Evolutionary conservation across 352 stramenopile species (phyloP), one percentile per base, ranked within the genome.

Genomic region (Phytophthora vignae): DNA sequence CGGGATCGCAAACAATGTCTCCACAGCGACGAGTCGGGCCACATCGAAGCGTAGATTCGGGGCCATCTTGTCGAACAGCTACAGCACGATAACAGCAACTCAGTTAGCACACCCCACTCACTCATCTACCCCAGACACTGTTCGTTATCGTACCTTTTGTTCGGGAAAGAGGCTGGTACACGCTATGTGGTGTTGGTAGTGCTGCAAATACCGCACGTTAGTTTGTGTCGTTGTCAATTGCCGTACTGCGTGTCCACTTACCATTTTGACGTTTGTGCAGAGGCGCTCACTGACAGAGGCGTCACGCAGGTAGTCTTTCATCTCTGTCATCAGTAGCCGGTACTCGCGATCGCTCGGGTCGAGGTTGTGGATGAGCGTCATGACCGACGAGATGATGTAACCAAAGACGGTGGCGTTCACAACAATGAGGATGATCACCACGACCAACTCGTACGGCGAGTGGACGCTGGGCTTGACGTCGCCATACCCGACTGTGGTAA

Each of bases 401-500:
- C 87, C 87, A 74, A 93, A 96, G 22, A 91, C 79, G 8, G 87
- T 96, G 38, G 86, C 73, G 64, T 96, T 91, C 67, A 96, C 69
- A 54, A 96, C 85, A 12, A 94, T 73, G n/a, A 93, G 77, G n/a
- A 90, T 71, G 53, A 96, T 92, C 42, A 93, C 85, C 29, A 89
- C 71, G 3, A 68, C 46, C 38, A 95, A 60, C 60, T 96, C 89
- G 58, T 92, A 89, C 17, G 88, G 64, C 0, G 89, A 94, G 61
- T 93, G 91, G 38, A 92, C 50, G 53, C 79, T 92, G 11, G 89
- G 89, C 15, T 83, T 84, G 8, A 95, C 81, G 67, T 96, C 87
- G 1, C 89, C 87, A 52, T 95, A 98, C 1, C 92, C 92, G 17
- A 98, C 91, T 1, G 92, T 97, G 52, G 92, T 97, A 60, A 98